Evolutionary conservation across 176 grass and related monocot genomes (phyloP), one percentile per base, ranked within the genome.

Genomic region (Tuctoria greenei): DNA sequence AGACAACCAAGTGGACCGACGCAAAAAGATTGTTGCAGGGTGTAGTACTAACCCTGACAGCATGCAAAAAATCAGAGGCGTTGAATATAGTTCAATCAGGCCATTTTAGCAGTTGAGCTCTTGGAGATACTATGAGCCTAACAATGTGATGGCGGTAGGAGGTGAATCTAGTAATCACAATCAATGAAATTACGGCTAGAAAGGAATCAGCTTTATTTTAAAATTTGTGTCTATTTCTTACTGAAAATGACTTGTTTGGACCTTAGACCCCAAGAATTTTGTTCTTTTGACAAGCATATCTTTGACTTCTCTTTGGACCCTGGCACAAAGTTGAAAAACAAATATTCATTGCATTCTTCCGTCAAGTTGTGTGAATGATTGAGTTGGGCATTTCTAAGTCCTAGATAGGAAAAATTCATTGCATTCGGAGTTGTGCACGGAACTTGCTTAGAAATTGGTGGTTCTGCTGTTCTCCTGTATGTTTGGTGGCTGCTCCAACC

Each of bases 401-500:
- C 79, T 67, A 73, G 61, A 67, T 67, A 67, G 61, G 18, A n/a
- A n/a, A n/a, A n/a, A n/a, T n/a, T n/a, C n/a, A n/a, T n/a, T n/a
- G n/a, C n/a, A n/a, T n/a, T n/a, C n/a, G 11, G 55, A 54, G n/a
- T 61, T 63, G 54, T 73, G 74, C 54, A 82, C 61, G 63, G 51
- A 67, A 71, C n/a, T n/a, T n/a, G n/a, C n/a, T n/a, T n/a, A n/a
- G 66, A 82, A 66, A 51, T 67, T 42, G 0, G 21, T 44, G 4
- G 13, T 0, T 49, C 28, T 17, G 15, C 52, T 82, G 5, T 72
- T 76, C 28, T 14, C 13, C 40, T 61, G 69, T 67, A 68, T 13
- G 41, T 69, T 81, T 81, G 70, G 61, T 86, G 85, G 60, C 76
- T 42, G 57, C 59, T 49, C 57, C 47, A 85, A 61, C 68, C 55